Conservation (phyloP, 257 asterid species). For the Solanum tarapatanum region DNA sequence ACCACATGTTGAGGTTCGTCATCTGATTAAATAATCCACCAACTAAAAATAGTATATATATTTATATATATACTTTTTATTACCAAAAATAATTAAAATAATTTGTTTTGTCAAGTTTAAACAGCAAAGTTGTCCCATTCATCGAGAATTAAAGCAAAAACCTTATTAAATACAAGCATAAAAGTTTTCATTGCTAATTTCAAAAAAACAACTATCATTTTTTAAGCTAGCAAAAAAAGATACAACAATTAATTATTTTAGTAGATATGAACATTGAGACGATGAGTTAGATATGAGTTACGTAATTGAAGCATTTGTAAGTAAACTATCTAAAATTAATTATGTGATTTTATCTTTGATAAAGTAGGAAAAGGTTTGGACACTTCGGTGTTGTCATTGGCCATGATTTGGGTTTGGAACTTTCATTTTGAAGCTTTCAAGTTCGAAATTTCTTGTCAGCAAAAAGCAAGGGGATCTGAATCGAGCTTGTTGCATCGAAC, state of each 20-base stretch:
- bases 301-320: background rate
- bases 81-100: no score
- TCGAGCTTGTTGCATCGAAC: background rate
- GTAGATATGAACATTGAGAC: background rate
- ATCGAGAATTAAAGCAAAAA: background rate
- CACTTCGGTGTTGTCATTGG: background rate
- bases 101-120: background rate
- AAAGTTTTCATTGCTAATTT: background rate
- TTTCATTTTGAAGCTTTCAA: no score
- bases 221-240: background rate
- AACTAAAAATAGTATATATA: no score
- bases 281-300: background rate
- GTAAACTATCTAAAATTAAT: background rate
- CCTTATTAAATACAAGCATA: background rate
- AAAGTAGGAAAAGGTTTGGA: background rate
- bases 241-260: background rate
- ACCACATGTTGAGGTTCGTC: background rate
- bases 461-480: background rate
- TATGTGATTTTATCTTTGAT: background rate
- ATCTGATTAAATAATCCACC: background rate
- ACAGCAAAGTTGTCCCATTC: background rate
- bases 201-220: background rate
- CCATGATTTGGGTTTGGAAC: background rate
- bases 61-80: background rate
- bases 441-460: accelerated